Base-by-base conservation (phyloP, 495 filamentous ascomycete genomes). In the Eremomyces bilateralis region DNA sequence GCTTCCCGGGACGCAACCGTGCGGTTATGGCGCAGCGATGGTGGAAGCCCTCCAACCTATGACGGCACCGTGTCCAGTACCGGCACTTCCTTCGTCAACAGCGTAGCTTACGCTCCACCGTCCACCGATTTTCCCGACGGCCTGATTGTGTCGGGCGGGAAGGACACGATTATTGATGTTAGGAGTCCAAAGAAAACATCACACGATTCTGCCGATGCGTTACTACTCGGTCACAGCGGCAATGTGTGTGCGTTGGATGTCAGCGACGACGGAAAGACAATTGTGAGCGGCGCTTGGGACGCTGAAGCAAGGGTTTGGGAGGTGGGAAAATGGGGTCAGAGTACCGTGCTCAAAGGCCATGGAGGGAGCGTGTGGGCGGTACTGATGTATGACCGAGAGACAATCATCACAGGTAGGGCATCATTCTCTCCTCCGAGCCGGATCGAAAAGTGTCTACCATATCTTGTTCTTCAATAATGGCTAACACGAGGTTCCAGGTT, bases 231-330 rank as follows among this genome's bases (percentile, higher is more conserved):
- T 13, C 90, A 99, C 49, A 58, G 62, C 11, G 64, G 73, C 40
- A 95, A 94, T 42, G 68, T 99, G 20, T 94, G 84, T 49, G 60
- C 84, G 1, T 53, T 99, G 20, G 82, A 93, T 49, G 71, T 77
- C 3, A 71, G 67, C 29, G 62, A 71, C 4, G 69, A 76, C 34
- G 70, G 69, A 2, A 65, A 54, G 13, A 74, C 67, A 48, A 64
- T 95, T 33, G 71, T 93, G 28, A 94, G 84, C 46, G 88, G 81
- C n/a, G 75, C 82, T 51, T 99, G 90, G 90, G 90, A 99, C 51
- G 66, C 68, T 25, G 74, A 81, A 24, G 80, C 77, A 10, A 69
- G 79, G 20, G 48, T 92, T 37, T 94, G 69, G 70, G 4, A 76
- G 73, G 41, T 92, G 76, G 79, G 80, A 82, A 48, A 49, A 33